These are phyloP conservation scores for Agrocybe chaxingu DNA, from an alignment of 768 basidiomycete species.

Conservation along the genomic window DNA sequence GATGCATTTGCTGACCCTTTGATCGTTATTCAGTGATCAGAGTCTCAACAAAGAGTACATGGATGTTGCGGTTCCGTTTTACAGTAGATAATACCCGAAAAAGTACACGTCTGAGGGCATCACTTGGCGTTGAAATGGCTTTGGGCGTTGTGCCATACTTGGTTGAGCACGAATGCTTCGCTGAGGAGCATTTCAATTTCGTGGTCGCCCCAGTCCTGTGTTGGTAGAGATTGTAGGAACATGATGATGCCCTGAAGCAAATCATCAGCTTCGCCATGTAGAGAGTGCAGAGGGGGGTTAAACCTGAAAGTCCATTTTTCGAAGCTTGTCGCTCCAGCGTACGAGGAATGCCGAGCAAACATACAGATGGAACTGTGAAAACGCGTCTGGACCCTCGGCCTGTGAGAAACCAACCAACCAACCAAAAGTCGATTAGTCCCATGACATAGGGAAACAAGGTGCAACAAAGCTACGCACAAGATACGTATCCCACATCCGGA, in stretches of 20 bases:
- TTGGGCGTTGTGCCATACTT: constrained; percentile 91
- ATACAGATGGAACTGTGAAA: constrained; percentile 98
- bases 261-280: background rate
- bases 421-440: background rate
- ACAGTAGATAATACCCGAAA: constrained; percentile 9
- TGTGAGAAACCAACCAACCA: constrained; percentile 24
- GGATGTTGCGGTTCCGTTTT: background rate
- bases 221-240: constrained; percentile 92
- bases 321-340: constrained; percentile 89
- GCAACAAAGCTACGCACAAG: constrained; percentile 54
- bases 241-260: constrained; percentile 88
- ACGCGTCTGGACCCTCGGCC: constrained; percentile 97
- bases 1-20: no score
- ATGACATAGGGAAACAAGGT: background rate
- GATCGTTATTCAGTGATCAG: no score
- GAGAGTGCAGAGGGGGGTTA: constrained; percentile 14
- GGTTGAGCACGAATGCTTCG: constrained; percentile 92
- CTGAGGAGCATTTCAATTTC: constrained; percentile 94
- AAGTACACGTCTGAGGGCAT: constrained; percentile 13
- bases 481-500: constrained; percentile 99
- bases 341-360: constrained; percentile 98
- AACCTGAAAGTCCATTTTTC: constrained; percentile 98
- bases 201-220: constrained; percentile 92
- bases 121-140: constrained; percentile 73
- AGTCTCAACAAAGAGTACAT: no score